Conservation (phyloP, 768 basidiomycete species). For the Tulasnella sp. region DNA sequence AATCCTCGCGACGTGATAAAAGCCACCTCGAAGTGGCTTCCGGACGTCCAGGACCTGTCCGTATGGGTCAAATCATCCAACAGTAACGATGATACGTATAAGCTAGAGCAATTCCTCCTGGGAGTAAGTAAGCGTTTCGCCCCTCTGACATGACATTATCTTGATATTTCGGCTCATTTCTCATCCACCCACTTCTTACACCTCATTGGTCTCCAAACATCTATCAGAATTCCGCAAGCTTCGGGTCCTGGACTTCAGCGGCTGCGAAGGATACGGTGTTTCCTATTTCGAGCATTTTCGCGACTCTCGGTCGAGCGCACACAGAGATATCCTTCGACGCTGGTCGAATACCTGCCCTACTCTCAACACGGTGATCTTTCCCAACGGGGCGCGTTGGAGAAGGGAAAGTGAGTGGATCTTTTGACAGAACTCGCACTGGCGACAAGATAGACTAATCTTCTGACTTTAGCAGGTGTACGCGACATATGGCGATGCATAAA, state of each 20-base stretch:
- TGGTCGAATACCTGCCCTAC: neutral
- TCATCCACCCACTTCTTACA: neutral
- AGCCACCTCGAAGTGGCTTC: neutral
- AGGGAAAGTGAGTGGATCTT: neutral
- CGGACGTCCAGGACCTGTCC: too few relatives aligned
- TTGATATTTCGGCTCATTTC: neutral
- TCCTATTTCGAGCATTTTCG: neutral
- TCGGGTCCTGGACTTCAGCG: neutral
- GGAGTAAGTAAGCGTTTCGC: too few relatives aligned
- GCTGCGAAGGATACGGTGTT: neutral
- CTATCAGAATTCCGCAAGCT: neutral
- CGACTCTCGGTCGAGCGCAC: too few relatives aligned
- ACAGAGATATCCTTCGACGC: neutral
- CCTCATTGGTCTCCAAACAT: neutral
- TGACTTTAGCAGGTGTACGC: too few relatives aligned
- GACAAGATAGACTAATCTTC: too few relatives aligned
- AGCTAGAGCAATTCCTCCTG: too few relatives aligned
- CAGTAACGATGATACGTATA: too few relatives aligned
- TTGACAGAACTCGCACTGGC: too few relatives aligned
- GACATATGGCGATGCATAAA: neutral
- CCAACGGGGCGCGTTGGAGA: neutral
- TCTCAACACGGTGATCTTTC: neutral
- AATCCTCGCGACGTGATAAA: neutral
- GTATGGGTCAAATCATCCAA: too few relatives aligned
- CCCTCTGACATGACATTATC: too few relatives aligned